phyloP scores from a whole-genome alignment of 2,329 filamentous ascomycete genomes.

The Lachnellula occidentalis region DNA sequence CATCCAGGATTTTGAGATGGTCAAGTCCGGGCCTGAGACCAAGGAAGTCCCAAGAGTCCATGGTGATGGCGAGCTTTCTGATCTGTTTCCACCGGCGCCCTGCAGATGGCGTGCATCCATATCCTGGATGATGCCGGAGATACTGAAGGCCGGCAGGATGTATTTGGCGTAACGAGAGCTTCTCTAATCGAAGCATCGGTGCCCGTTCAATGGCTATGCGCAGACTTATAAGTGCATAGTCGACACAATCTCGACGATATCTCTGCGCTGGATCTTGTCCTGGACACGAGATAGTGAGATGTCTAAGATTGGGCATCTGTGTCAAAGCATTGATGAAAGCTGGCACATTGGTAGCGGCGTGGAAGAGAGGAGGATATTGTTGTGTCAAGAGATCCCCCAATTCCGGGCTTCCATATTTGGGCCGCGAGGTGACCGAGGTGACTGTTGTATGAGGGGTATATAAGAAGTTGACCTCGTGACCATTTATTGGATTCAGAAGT shows the following conservation, averaged over 20 bases:
- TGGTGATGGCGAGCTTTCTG: slow-evolving; percentile 64
- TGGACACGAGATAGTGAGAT: slow-evolving; percentile 72
- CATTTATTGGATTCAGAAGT: slow-evolving; percentile 71
- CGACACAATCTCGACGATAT: slow-evolving; percentile 72
- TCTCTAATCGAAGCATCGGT: slow-evolving; percentile 58
- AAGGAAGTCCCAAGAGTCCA: slow-evolving; percentile 64
- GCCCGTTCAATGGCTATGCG: slow-evolving; percentile 77
- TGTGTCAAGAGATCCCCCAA: slow-evolving; percentile 77
- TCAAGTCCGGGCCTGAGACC: slow-evolving; percentile 56
- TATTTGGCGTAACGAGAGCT: slow-evolving; percentile 66
- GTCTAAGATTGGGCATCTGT: slow-evolving; percentile 62
- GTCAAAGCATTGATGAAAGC: slow-evolving; percentile 74
- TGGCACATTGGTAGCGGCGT: slow-evolving; percentile 80
- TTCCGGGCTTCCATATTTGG: slow-evolving; percentile 74
- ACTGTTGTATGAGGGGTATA: slow-evolving; percentile 73
- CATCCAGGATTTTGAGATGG: slow-evolving; percentile 73
- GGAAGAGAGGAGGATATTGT: slow-evolving; percentile 85
- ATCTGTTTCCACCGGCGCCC: slow-evolving; percentile 73
- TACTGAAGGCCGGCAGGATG: slow-evolving; percentile 74
- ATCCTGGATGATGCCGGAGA: slow-evolving; percentile 67
- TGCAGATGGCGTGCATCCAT: slow-evolving; percentile 69
- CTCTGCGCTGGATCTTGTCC: slow-evolving; percentile 63
- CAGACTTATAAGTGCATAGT: slow-evolving; percentile 83
- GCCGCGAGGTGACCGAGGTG: slow-evolving; percentile 53
- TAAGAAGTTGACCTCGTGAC: slow-evolving; percentile 72